Conservation (phyloP, 2,329 filamentous ascomycete genomes). For the Colletotrichum gloeosporioides region DNA sequence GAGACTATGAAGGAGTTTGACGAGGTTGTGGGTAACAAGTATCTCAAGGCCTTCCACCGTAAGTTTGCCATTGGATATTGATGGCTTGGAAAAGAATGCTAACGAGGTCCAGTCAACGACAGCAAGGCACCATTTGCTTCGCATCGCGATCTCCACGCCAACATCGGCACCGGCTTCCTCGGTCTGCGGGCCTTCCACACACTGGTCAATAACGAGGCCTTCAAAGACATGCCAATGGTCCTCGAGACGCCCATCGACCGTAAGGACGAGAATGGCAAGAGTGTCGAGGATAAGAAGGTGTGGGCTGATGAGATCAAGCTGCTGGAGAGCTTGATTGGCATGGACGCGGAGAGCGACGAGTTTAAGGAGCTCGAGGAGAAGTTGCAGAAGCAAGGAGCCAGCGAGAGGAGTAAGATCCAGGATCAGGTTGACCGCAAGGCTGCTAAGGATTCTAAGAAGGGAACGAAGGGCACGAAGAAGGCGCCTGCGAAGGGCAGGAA, state of each 20-base stretch:
- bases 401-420: constrained; percentile 76
- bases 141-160: constrained; percentile 89
- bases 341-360: constrained; percentile 77
- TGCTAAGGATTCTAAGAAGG: constrained; percentile 60
- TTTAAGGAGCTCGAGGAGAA: constrained; percentile 71
- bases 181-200: constrained; percentile 90
- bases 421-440: constrained; percentile 80
- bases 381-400: constrained; percentile 70
- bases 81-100: not conserved
- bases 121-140: constrained; percentile 88
- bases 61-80: constrained; percentile 16
- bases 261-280: constrained; percentile 68
- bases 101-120: constrained; percentile 75
- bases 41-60: constrained; percentile 82
- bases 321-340: constrained; percentile 84
- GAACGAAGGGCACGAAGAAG: constrained; percentile 35
- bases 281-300: constrained; percentile 77
- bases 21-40: constrained; percentile 74
- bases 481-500: constrained; percentile 37
- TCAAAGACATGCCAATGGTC: constrained; percentile 85
- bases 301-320: constrained; percentile 97
- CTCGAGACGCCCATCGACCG: constrained; percentile 94
- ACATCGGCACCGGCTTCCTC: constrained; percentile 94
- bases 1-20: constrained; percentile 80
- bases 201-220: constrained; percentile 80